phyloP scores from a whole-genome alignment of 129 eudicot species.

The Erigeron canadensis region DNA sequence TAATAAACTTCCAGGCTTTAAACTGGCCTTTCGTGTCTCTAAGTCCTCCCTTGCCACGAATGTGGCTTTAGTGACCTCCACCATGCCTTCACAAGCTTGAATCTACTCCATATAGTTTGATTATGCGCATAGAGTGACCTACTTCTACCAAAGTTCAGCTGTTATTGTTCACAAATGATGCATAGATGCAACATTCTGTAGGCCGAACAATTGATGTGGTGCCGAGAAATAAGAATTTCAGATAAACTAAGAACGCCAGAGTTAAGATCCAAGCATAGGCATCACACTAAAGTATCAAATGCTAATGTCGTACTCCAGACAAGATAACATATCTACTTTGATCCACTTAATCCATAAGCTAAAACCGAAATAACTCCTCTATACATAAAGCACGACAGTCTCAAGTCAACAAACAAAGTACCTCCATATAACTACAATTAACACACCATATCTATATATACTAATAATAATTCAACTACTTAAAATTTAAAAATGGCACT shows the following conservation, averaged over 20 bases:
- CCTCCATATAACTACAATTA: not conserved
- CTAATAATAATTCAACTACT: not conserved
- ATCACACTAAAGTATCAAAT: conserved; percentile 15
- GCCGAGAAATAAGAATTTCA: too few species aligned
- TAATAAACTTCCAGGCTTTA: not conserved
- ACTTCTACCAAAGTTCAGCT: conserved; percentile 2
- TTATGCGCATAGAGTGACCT: conserved; percentile 5
- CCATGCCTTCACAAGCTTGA: conserved; percentile 17
- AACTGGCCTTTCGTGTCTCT: not conserved
- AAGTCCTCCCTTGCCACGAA: not conserved
- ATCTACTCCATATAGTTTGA: conserved; percentile 7
- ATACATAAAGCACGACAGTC: not conserved
- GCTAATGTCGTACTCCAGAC: not conserved
- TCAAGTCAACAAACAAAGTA: not conserved
- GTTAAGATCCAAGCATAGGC: not conserved
- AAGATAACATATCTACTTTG: not conserved
- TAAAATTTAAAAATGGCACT: not conserved
- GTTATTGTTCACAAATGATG: conserved; percentile 6
- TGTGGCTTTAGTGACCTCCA: conserved; percentile 3
- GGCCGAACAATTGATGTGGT: not conserved
- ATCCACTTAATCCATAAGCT: conserved; percentile 4
- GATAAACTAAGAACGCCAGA: too few species aligned
- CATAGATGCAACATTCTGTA: conserved; percentile 8
- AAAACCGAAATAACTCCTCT: not conserved
- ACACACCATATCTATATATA: not conserved